Evolutionary conservation across 169 alveolate species (phyloP).

Genomic region (Cyclospora cayetanensis): DNA sequence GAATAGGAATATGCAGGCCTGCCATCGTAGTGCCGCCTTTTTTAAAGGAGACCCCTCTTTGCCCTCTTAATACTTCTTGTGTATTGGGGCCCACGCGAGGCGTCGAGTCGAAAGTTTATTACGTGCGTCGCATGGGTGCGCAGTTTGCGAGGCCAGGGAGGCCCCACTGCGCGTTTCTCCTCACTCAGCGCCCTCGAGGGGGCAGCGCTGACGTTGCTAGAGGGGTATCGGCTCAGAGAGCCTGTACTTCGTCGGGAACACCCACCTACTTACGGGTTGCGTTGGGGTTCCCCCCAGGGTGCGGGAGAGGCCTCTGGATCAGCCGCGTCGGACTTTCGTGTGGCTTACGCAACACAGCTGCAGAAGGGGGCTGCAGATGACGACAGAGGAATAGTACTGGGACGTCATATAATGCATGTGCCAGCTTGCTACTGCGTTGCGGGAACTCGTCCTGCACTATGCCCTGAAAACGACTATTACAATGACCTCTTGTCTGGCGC

Average conservation of each 20-base stretch:
- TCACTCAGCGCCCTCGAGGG: slow-evolving; percentile 16
- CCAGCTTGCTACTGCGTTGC: slow-evolving; percentile 9
- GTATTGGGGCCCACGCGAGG: no score
- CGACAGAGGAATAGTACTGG: not conserved
- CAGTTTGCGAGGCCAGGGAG: slow-evolving; percentile 64
- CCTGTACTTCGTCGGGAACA: not conserved
- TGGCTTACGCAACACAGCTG: slow-evolving; percentile 25
- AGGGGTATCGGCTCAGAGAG: not conserved
- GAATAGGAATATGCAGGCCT: no score
- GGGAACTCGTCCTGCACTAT: slow-evolving; percentile 1
- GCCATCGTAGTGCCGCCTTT: no score
- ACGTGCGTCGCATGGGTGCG: not conserved
- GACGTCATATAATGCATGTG: not conserved
- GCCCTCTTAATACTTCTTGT: no score
- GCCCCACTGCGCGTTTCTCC: slow-evolving; percentile 18
- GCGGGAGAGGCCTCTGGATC: not conserved
- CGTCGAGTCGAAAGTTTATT: no score
- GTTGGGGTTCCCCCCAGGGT: not conserved
- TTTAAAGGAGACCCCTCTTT: no score
- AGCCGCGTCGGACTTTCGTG: slow-evolving; percentile 43
- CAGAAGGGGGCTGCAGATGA: slow-evolving; percentile 38
- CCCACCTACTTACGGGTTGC: not conserved
- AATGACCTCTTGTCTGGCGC: not conserved
- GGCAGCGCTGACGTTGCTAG: not conserved
- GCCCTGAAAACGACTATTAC: slow-evolving; percentile 1